Base-by-base conservation (phyloP, 2,329 filamentous ascomycete genomes). In the Fusarium sp. region DNA sequence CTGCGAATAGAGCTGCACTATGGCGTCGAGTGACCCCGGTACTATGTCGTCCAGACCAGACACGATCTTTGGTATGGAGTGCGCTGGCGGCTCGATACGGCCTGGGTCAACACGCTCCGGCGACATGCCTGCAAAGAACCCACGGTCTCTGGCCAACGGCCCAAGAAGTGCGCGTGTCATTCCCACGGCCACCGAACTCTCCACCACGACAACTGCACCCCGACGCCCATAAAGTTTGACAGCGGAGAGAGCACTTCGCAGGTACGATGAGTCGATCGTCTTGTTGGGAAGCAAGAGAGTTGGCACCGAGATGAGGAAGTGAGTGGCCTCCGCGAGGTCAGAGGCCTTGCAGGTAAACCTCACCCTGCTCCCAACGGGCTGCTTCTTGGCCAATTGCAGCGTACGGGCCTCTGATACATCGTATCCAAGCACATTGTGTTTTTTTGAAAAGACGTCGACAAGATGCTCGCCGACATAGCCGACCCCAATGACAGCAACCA, bases 91-190 rank as follows among this genome's bases (percentile, higher is more conserved):
- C 9, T 74, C 71, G 3, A 70, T 65, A 3, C 82, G 77, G 6
- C 82, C 82, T 0, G 82, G 82, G 38, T 84, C 82, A n/a, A 84
- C 79, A 9, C 81, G 75, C 72, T 82, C 80, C 5, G 80, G 80
- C 2, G 80, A 82, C 80, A 83, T 83, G 49, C 80, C 80, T 2
- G 75, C 79, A 29, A 75, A 77, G 63, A 82, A 78, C 6, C 77
- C 75, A 25, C 71, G 74, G 21, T 72, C 68, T 52, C 74, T 64
- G 17, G 78, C 79, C 15, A 84, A 68, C 9, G 80, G 78, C 0
- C 77, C 79, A 15, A 84, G 77, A 6, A 84, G 74, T 35, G 76
- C 61, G 14, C 82, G 76, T 0, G 82, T 84, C 78, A 82, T 84
- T 17, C 82, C 82, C 9, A 85, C 79, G 9, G 81, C 79, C 17